Base-by-base conservation (phyloP, 2,329 filamentous ascomycete genomes). In the Apiospora marii region DNA sequence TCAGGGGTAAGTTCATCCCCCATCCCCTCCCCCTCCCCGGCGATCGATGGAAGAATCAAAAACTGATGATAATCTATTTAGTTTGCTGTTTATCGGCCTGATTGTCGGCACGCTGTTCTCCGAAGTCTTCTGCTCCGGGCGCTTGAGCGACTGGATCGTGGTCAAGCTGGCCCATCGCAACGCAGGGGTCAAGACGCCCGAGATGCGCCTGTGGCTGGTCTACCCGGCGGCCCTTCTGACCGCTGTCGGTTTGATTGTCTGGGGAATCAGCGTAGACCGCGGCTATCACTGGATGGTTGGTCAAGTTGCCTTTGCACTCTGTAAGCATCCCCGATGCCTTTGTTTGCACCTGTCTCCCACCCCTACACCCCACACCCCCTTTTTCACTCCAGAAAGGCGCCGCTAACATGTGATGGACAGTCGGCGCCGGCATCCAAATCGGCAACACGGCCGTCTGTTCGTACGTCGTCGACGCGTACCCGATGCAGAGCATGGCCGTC, bases 401-500 rank as follows among this genome's bases (percentile, higher is more conserved):
- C 3, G 10, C 22, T 44, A 61, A 61, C 19, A n/a, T 8, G 2
- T 19, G 2, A 7, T 6, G 6, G 19, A 22, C 70, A 87, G 86
- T 88, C 76, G 86, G 85, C 0, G 85, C 86, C 0, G 88, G 88
- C 24, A 85, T 89, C 74, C 88, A 90, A 74, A 86, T 89, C 70
- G 88, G 88, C 44, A 90, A 90, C 76, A 88, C 87, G 0, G 84
- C 85, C 2, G 80, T 87, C 13, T 86, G 83, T 64, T 83, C 84
- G 7, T 90, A 90, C 76, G 83, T 90, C 22, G 84, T 90, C 46
- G 88, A 90, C 77, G 83, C 83, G 67, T 90, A 90, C 77, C 87
- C 87, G 0, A 78, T 87, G 22, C 87, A 90, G 76, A 86, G 85
- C 49, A 89, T 87, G 78, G 85, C 85, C 58, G 82, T 87, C 49